Evolutionary conservation across 371 early-diverging fungal genomes (phyloP).

Genomic region (Apophysomyces elegans): DNA sequence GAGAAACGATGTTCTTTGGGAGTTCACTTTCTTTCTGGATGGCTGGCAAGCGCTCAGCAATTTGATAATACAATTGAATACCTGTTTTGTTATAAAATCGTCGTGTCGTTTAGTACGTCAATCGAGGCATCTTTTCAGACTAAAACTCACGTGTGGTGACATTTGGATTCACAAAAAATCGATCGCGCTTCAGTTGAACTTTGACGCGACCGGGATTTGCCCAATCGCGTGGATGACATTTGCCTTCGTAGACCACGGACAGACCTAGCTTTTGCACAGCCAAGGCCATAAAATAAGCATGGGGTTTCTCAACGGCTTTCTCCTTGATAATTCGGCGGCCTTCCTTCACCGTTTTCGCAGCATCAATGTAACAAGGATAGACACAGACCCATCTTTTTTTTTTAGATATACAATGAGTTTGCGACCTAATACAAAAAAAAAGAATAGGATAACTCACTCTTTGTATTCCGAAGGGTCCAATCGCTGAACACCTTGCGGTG

Average conservation of each 20-base stretch:
- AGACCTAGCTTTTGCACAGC: constrained; percentile 62
- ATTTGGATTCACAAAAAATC: constrained; percentile 34
- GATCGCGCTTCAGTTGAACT: constrained; percentile 53
- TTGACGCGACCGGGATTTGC: constrained; percentile 63
- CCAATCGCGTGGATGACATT: constrained; percentile 65
- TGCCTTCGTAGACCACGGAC: constrained; percentile 62
- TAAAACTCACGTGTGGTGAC: constrained; percentile 29
- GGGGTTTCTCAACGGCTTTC: constrained; percentile 58
- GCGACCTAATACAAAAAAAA: background rate
- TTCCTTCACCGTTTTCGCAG: constrained; percentile 49
- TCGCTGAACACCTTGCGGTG: constrained; percentile 41
- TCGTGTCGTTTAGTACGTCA: background rate
- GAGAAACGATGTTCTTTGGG: constrained; percentile 42
- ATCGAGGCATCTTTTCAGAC: background rate
- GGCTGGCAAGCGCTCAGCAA: constrained; percentile 42
- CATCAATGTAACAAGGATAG: constrained; percentile 73
- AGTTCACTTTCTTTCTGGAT: constrained; percentile 39
- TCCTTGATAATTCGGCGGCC: constrained; percentile 58
- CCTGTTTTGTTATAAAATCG: constrained; percentile 16
- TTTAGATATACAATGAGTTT: background rate
- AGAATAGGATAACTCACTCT: constrained; percentile 28
- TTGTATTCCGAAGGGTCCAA: constrained; percentile 48
- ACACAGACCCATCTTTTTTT: constrained; percentile 61
- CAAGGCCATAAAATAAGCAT: constrained; percentile 69
- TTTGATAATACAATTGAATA: constrained; percentile 38